Base-by-base conservation (phyloP, 257 asterid genomes). In the Scutellaria galericulata region DNA sequence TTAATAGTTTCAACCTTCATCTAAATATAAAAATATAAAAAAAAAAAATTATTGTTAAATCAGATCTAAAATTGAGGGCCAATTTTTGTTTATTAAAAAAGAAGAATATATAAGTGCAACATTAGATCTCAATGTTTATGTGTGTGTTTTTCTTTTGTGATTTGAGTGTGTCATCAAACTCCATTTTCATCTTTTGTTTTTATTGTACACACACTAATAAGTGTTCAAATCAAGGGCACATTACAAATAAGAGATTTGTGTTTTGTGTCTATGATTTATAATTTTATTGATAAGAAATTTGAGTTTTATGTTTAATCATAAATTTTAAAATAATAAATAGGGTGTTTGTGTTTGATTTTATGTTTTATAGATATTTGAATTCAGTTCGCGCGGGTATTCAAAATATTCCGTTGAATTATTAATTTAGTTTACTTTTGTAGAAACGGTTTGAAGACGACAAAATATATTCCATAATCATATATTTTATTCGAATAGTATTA, bases 361-460 rank as follows among this genome's bases (percentile, higher is more conserved):
- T 2, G 47, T 7, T 44, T 37, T 41, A 11, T 1, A 8, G n/a
- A 37, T 58, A 27, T 60, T 75, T 75, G 14, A 68, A 52, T 24
- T 40, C 27, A 41, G 39, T 60, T 51, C 22, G 71, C 45, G 60
- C 66, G 39, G 7, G 12, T 65, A 55, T 24, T n/a, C 12, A 9
- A 41, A 40, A 15, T 45, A 31, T 55, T 46, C 22, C 27, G 3
- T 6, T 11, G 10, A 42, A 12, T 53, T 1, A 10, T 6, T n/a
- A 2, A 0, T 44, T 31, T 44, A 45, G 7, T 71, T 67, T 47
- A 14, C 52, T 52, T 66, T 75, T 75, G 64, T 27, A 22, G 4
- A 47, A 57, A 50, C 3, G n/a, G 5, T 53, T 58, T 13, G n/a
- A 58, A 75, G 12, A 41, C 57, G 3, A 68, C 55, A 68, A 50